phyloP scores from a whole-genome alignment of 2,329 filamentous ascomycete genomes.

The Teratosphaeria zuluensis region DNA sequence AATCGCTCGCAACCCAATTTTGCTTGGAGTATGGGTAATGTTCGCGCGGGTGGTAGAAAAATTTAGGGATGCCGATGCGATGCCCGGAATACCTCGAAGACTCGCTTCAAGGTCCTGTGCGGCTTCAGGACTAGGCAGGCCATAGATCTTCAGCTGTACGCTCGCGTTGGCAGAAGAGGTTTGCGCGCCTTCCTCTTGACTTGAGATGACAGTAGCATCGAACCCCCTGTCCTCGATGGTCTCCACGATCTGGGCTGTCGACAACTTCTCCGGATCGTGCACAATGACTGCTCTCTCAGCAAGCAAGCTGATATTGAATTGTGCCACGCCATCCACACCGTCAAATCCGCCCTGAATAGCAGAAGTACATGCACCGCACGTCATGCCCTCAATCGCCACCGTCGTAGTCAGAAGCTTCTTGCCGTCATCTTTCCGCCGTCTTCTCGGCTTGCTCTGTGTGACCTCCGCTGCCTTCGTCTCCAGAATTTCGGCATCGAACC shows the following conservation, averaged over 20 bases:
- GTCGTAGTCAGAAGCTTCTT: conserved; percentile 57
- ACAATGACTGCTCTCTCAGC: conserved; percentile 85
- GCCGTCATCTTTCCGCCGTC: conserved; percentile 25
- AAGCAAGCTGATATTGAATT: conserved; percentile 90
- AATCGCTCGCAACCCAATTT: conserved; percentile 69
- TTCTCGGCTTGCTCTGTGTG: conserved; percentile 20
- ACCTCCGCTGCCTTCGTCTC: conserved; percentile 50
- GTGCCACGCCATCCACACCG: conserved; percentile 63
- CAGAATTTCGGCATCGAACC: conserved; percentile 79
- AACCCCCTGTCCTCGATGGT: conserved; percentile 87
- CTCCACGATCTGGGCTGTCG: conserved; percentile 64
- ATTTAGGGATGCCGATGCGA: conserved; percentile 64
- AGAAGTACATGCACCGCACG: conserved; percentile 90
- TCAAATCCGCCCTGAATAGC: conserved; percentile 78
- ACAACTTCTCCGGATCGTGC: conserved; percentile 64
- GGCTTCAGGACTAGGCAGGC: conserved; percentile 60
- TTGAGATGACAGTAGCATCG: conserved; percentile 72
- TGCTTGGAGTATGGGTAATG: conserved; percentile 60
- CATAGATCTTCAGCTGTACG: conserved; percentile 76
- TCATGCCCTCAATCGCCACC: conserved; percentile 90
- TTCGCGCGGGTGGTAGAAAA: conserved; percentile 64
- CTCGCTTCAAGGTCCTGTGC: conserved; percentile 62
- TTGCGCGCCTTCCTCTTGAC: conserved; percentile 50
- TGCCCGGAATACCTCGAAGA: conserved; percentile 56
- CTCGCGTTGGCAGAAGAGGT: conserved; percentile 46